These are phyloP conservation scores for Paecilomyces fulvus DNA, from an alignment of 2,329 filamentous ascomycete genomes.

Conservation along the genomic window DNA sequence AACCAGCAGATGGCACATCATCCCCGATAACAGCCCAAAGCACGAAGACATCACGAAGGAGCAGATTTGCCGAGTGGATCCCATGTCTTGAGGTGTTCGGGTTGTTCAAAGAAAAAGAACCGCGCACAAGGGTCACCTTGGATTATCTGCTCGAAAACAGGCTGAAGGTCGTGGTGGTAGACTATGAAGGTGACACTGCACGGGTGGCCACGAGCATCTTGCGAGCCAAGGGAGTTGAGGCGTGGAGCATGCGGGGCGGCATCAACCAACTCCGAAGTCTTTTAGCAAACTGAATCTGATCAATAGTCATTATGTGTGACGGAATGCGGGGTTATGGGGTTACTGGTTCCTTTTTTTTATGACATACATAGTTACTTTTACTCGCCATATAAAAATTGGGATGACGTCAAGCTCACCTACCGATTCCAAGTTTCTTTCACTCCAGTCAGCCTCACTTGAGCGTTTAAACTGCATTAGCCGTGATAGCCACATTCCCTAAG, in stretches of 20 bases:
- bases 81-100: background rate
- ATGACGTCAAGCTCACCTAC: background rate
- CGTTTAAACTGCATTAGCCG: background rate
- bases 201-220: slow-evolving; percentile 48
- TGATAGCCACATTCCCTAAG: background rate
- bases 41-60: background rate
- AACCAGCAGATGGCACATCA: slow-evolving; percentile 9
- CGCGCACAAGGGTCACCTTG: slow-evolving; percentile 7
- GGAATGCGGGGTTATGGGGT: background rate
- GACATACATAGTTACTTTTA: background rate
- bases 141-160: slow-evolving; percentile 12
- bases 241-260: slow-evolving; percentile 41
- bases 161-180: slow-evolving; percentile 40
- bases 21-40: slow-evolving; percentile 8
- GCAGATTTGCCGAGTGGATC: background rate
- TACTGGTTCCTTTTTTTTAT: background rate
- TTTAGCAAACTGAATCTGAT: background rate
- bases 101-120: background rate
- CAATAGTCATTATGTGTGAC: background rate
- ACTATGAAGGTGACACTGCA: slow-evolving; percentile 48
- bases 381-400: background rate
- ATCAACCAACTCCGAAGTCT: background rate
- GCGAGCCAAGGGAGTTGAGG: slow-evolving; percentile 41
- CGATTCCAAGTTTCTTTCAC: background rate
- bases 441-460: background rate